phyloP scores from a whole-genome alignment of 805 yeast species.

The Blastobotrys peoriensis region DNA sequence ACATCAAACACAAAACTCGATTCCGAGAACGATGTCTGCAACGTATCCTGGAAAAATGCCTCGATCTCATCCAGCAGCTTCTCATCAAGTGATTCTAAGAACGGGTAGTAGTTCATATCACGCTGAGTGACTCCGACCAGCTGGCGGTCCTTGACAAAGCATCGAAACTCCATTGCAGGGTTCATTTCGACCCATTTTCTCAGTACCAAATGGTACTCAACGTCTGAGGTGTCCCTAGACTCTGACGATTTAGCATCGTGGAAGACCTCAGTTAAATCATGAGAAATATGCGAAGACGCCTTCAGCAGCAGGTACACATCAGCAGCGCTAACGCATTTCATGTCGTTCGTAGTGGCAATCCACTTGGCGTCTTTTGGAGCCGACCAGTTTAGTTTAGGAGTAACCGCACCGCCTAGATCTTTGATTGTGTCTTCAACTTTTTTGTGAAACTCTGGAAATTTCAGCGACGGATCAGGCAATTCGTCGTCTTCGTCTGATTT shows the following conservation, averaged over 20 bases:
- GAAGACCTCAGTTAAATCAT: constrained; percentile 73
- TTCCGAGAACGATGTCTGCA: constrained; percentile 47
- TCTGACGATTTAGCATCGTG: constrained; percentile 33
- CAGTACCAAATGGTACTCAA: constrained; percentile 57
- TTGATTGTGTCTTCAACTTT: constrained; percentile 42
- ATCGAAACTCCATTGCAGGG: constrained; percentile 88
- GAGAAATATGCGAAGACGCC: constrained; percentile 80
- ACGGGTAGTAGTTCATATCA: constrained; percentile 78
- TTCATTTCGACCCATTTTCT: constrained; percentile 78
- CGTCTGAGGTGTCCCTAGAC: background rate
- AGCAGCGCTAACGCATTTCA: constrained; percentile 61
- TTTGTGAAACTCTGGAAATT: constrained; percentile 57
- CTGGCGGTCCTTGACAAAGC: constrained; percentile 61
- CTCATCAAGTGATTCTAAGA: constrained; percentile 47
- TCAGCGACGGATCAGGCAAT: constrained; percentile 38
- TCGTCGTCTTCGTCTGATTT: constrained; percentile 14
- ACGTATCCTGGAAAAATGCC: constrained; percentile 46
- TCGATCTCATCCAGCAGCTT: constrained; percentile 44
- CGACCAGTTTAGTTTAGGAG: constrained; percentile 95
- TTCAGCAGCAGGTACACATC: constrained; percentile 79
- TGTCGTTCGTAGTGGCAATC: constrained; percentile 75
- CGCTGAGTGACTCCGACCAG: constrained; percentile 78
- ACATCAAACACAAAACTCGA: constrained; percentile 66
- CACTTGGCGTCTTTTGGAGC: constrained; percentile 93
- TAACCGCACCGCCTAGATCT: constrained; percentile 50